A percentile compares a stretch with the other conserved stretches of the same genome.
phyloP scores from a whole-genome alignment of 139 green algal genomes.

The Auxenochlorella pyrenoidosa region DNA sequence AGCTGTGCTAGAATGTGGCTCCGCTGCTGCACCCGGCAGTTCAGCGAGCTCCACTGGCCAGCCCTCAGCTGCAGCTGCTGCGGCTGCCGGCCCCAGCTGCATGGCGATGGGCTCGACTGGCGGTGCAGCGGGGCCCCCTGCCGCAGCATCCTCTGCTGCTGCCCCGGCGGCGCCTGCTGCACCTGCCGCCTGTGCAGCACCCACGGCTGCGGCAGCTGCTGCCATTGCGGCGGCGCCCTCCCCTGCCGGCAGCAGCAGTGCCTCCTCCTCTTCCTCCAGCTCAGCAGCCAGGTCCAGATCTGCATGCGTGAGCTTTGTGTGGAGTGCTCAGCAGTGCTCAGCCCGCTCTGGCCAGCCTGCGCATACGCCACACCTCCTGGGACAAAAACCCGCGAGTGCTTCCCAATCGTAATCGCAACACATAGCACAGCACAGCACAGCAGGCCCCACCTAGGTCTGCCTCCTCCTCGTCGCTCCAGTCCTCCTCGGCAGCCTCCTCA shows the following conservation, averaged over 20 bases:
- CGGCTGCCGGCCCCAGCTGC: not conserved
- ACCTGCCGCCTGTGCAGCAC: not conserved
- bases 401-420: too few species aligned
- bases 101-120: conserved; percentile 13
- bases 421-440: too few species aligned
- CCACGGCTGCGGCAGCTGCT: not conserved
- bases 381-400: too few species aligned
- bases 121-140: not conserved
- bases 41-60: not conserved
- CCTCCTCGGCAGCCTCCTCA: not conserved
- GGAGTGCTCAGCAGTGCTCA: too few species aligned
- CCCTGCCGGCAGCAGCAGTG: not conserved
- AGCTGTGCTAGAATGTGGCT: not conserved
- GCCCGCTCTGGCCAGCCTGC: too few species aligned
- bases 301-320: not conserved
- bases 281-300: conserved; percentile 13
- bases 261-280: conserved; percentile 9
- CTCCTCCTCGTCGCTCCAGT: conserved; percentile 25
- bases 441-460: not conserved
- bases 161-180: not conserved
- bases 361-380: too few species aligned
- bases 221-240: not conserved
- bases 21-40: not conserved
- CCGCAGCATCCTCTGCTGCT: not conserved
- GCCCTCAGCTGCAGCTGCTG: not conserved